Evolutionary conservation across 805 yeast genomes (phyloP).

Genomic region (Starmerella vaccinii): DNA sequence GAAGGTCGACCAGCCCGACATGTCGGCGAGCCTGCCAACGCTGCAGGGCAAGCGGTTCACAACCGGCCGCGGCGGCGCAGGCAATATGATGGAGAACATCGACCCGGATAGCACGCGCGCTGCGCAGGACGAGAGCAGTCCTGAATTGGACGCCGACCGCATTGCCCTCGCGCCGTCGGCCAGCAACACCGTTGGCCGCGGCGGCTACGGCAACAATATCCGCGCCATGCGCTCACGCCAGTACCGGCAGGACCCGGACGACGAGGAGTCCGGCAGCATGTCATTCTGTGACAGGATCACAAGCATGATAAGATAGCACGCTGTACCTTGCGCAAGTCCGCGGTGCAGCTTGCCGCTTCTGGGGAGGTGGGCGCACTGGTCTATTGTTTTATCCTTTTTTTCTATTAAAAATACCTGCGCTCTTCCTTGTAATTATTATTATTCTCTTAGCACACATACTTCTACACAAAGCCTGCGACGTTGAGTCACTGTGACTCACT

Average conservation of each 20-base stretch:
- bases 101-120: slow-evolving; percentile 45
- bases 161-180: slow-evolving; percentile 35
- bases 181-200: slow-evolving; percentile 43
- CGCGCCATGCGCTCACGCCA: slow-evolving; percentile 5
- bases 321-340: too few relatives aligned
- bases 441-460: too few relatives aligned
- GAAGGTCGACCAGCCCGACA: slow-evolving; percentile 44
- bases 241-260: slow-evolving; percentile 5
- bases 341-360: too few relatives aligned
- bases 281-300: slow-evolving; percentile 13
- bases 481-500: too few relatives aligned
- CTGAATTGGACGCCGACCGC: slow-evolving; percentile 40
- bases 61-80: slow-evolving; percentile 73
- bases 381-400: too few relatives aligned
- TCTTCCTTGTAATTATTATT: too few relatives aligned
- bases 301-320: neutral
- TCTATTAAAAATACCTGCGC: too few relatives aligned
- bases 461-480: too few relatives aligned
- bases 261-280: neutral
- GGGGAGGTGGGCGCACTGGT: too few relatives aligned
- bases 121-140: slow-evolving; percentile 39
- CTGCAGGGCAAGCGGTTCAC: slow-evolving; percentile 43
- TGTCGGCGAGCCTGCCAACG: slow-evolving; percentile 54
- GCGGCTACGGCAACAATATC: slow-evolving; percentile 48
- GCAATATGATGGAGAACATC: slow-evolving; percentile 57